Evolutionary conservation across 306 rosid species (phyloP).

Genomic region (Glycine latifolia): DNA sequence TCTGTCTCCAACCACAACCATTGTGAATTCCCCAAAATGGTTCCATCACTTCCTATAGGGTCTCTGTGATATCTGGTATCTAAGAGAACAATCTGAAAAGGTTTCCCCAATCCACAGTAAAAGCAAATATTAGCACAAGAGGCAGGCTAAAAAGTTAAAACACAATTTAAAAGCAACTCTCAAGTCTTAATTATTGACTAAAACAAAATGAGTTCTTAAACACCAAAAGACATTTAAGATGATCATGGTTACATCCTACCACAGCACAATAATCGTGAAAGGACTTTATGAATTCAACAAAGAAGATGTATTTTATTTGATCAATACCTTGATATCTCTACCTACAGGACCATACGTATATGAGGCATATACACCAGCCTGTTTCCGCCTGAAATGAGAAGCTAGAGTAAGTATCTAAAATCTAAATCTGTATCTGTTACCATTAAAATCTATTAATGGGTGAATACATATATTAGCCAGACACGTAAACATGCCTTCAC

Average conservation of each 20-base stretch:
- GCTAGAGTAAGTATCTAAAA: constrained; percentile 39
- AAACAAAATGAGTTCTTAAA: background rate
- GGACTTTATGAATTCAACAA: background rate
- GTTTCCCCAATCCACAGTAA: constrained; percentile 27
- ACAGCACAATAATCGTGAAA: constrained; percentile 16
- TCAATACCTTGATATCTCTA: constrained; percentile 73
- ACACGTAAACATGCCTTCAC: constrained; percentile 3
- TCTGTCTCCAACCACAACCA: constrained; percentile 85
- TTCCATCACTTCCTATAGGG: constrained; percentile 76
- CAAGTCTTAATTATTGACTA: background rate
- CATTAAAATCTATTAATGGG: background rate
- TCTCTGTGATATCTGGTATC: constrained; percentile 93
- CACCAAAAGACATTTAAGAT: constrained; percentile 6
- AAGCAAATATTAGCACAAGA: constrained; percentile 39
- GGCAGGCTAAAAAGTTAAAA: constrained; percentile 25
- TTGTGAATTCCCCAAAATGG: constrained; percentile 73
- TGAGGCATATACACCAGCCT: constrained; percentile 77
- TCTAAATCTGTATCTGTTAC: background rate
- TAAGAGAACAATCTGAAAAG: constrained; percentile 56
- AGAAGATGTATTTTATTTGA: constrained; percentile 1
- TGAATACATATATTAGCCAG: constrained; percentile 16
- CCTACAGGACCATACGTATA: constrained; percentile 75
- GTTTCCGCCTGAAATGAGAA: constrained; percentile 69
- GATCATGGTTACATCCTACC: background rate
- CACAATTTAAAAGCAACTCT: constrained; percentile 1